These are phyloP conservation scores for Collybiopsis confluens DNA, from an alignment of 768 basidiomycete species.

Conservation along the genomic window DNA sequence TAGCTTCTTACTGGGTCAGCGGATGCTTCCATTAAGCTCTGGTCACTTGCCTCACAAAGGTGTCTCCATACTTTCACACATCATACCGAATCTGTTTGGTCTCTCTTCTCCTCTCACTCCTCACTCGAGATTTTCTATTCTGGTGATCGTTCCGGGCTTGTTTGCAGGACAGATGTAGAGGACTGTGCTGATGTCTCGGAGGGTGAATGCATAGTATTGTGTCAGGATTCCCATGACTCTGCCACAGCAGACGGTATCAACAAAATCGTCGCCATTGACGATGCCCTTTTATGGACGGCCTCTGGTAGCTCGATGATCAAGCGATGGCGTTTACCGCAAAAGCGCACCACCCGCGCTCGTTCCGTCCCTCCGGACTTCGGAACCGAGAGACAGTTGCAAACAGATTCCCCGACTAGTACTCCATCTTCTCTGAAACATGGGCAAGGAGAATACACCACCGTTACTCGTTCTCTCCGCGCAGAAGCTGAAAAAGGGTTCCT, in stretches of 20 bases:
- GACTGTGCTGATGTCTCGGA: constrained; percentile 76
- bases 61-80: constrained; percentile 96
- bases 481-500: constrained; percentile 31
- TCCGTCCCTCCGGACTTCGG: neutral
- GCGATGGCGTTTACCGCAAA: constrained; percentile 72
- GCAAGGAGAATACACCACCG: constrained; percentile 16
- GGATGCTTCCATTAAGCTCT: constrained; percentile 88
- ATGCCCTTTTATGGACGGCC: constrained; percentile 87
- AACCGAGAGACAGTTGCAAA: neutral
- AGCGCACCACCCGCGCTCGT: constrained; percentile 31
- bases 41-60: constrained; percentile 86
- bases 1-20: constrained; percentile 84
- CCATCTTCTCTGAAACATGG: neutral
- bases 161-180: constrained; percentile 90
- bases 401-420: constrained; percentile 1
- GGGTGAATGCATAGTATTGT: constrained; percentile 84
- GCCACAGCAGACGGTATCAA: constrained; percentile 65
- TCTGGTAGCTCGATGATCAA: constrained; percentile 76
- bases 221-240: constrained; percentile 53
- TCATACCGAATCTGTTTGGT: constrained; percentile 94
- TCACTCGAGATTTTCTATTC: constrained; percentile 89
- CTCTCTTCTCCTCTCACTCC: constrained; percentile 83
- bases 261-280: constrained; percentile 78
- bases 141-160: constrained; percentile 85
- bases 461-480: constrained; percentile 29